Base-by-base conservation (phyloP, 495 filamentous ascomycete genomes). In the Penicillium bovifimosum region DNA sequence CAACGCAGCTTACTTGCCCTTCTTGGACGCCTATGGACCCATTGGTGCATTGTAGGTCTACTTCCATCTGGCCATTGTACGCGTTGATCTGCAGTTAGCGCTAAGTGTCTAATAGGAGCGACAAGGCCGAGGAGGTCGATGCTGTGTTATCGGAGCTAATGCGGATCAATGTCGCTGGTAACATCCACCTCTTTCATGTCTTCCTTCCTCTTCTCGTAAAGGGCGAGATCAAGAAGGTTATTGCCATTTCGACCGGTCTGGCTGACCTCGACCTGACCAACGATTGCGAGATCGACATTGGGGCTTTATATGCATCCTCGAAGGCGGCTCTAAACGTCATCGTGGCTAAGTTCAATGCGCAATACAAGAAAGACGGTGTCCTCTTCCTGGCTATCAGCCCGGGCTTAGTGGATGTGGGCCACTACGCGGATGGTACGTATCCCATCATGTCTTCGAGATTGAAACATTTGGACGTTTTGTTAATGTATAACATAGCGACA, bases 191-290 rank as follows among this genome's bases (percentile, higher is more conserved):
- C 10, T 48, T 67, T 9, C 32, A 52, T 9, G 55, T 64, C 18
- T 83, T 80, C 63, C 28, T 80, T 3, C 78, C 80, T 5, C 68
- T 83, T 0, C 67, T 84, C 53, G 59, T 64, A 3, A 65, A 68
- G n/a, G 77, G 79, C 26, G 56, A 61, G 9, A 55, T 24, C 24
- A 84, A 82, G 61, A 85, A 85, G 52, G 70, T 82, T 45, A 70
- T 84, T 47, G 46, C 72, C 24, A 74, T 84, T 26, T 76, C 78
- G 9, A 72, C 58, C 9, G 81, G 77, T 26, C 24, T 65, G 20
- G 78, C 66, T 0, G 80, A 80, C 50, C 24, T 79, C 14, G 74
- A 81, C 41, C 39, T 76, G 4, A 66, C 66, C 40, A 59, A 67
- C 16, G 58, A 67, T 4, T 63, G 43, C 29, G 58, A 63, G 4